Percentiles rank a stretch among this genome's conserved stretches.
phyloP scores from a whole-genome alignment of 2,329 filamentous ascomycete genomes.

The Monosporascus sp. region DNA sequence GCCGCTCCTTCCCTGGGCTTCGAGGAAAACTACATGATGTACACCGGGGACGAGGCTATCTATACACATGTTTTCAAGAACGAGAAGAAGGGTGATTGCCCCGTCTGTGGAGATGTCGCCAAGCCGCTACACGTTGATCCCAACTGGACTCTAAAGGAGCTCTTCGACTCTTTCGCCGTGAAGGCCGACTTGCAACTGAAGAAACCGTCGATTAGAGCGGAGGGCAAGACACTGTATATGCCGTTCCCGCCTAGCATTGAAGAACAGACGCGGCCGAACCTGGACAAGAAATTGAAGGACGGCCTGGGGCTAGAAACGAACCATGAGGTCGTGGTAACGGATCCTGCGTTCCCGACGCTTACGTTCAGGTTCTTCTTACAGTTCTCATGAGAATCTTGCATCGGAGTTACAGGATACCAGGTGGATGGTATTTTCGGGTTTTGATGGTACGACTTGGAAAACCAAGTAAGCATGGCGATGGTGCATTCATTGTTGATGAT shows the following conservation, averaged over 20 bases:
- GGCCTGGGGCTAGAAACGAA: slow-evolving; percentile 64
- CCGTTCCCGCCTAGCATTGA: slow-evolving; percentile 77
- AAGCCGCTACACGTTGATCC: slow-evolving; percentile 69
- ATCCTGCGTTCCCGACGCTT: slow-evolving; percentile 78
- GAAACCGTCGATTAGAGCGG: slow-evolving; percentile 76
- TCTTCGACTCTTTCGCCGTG: slow-evolving; percentile 77
- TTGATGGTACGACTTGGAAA: too few species aligned
- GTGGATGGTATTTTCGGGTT: neutral
- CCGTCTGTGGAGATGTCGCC: slow-evolving; percentile 82
- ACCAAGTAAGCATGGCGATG: too few species aligned
- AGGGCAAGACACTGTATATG: slow-evolving; percentile 85
- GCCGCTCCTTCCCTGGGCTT: slow-evolving; percentile 74
- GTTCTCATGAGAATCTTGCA: slow-evolving; percentile 28
- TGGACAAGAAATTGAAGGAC: slow-evolving; percentile 71
- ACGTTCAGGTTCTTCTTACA: slow-evolving; percentile 54
- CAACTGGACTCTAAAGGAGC: slow-evolving; percentile 69
- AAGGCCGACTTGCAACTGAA: slow-evolving; percentile 89
- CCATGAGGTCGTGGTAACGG: slow-evolving; percentile 86
- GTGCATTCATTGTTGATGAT: too few species aligned
- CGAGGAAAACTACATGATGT: slow-evolving; percentile 97
- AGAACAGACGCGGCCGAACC: slow-evolving; percentile 76
- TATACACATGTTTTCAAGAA: slow-evolving; percentile 98
- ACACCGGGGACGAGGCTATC: slow-evolving; percentile 89
- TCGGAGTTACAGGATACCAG: slow-evolving; percentile 1
- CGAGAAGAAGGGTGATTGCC: slow-evolving; percentile 89